Conservation (phyloP, 352 stramenopile genomes). For the Pythium apleroticum region DNA sequence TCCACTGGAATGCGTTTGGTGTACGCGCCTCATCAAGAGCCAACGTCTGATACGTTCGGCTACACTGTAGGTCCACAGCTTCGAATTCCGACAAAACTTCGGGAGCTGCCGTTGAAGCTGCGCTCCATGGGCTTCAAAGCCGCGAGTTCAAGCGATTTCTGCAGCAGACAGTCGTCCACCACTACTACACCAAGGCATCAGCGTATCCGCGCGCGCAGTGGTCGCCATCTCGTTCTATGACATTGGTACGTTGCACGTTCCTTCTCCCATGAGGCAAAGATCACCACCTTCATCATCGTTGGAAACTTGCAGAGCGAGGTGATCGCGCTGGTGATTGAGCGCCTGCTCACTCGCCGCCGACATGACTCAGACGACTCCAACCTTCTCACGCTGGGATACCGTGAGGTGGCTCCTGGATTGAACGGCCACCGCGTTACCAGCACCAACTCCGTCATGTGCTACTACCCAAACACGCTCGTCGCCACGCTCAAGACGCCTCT, state of each 20-base stretch:
- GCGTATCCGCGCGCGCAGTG: conserved; percentile 9
- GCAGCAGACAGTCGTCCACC: conserved; percentile 13
- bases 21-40: neutral
- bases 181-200: conserved; percentile 16
- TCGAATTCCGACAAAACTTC: neutral
- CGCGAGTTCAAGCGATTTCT: conserved; percentile 17
- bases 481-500: conserved; percentile 49
- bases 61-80: neutral
- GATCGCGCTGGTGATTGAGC: conserved; percentile 28
- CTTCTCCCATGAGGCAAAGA: no score
- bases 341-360: conserved; percentile 43
- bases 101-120: neutral
- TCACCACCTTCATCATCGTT: no score
- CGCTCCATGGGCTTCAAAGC: neutral
- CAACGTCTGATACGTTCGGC: neutral
- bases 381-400: conserved; percentile 69
- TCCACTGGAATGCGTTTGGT: neutral
- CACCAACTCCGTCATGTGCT: conserved; percentile 67
- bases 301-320: conserved; percentile 20
- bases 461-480: conserved; percentile 76
- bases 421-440: conserved; percentile 51
- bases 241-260: neutral
- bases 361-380: conserved; percentile 50
- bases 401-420: conserved; percentile 39
- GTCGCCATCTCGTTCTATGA: conserved; percentile 10